Evolutionary conservation across 2,329 filamentous ascomycete species (phyloP).

Genomic region (Colletotrichum filicis): DNA sequence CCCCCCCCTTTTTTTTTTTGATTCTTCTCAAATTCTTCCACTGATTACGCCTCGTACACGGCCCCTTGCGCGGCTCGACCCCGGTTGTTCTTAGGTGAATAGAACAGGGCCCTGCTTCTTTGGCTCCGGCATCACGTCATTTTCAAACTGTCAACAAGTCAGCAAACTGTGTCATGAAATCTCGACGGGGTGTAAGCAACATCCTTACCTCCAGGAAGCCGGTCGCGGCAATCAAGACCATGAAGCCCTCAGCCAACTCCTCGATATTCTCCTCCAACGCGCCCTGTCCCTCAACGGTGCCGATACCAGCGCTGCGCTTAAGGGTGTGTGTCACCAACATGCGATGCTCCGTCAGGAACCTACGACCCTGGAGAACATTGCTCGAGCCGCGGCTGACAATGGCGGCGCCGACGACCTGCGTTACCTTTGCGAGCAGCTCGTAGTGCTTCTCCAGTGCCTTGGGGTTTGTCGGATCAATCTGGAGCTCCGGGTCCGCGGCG

Average conservation of each 20-base stretch:
- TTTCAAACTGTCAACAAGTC: slow-evolving; percentile 50
- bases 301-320: slow-evolving; percentile 87
- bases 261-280: slow-evolving; percentile 71
- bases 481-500: slow-evolving; percentile 89
- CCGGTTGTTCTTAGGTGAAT: slow-evolving; percentile 49
- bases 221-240: slow-evolving; percentile 84
- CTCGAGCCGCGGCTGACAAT: slow-evolving; percentile 85
- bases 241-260: slow-evolving; percentile 86
- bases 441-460: slow-evolving; percentile 85
- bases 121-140: slow-evolving; percentile 47
- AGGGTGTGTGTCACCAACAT: slow-evolving; percentile 88
- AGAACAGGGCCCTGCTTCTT: slow-evolving; percentile 47
- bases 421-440: slow-evolving; percentile 80
- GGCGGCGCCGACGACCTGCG: slow-evolving; percentile 84
- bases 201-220: slow-evolving; percentile 83
- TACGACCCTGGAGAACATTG: slow-evolving; percentile 82
- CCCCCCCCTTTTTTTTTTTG: background rate
- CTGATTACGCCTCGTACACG: background rate
- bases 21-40: background rate
- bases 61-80: background rate
- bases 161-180: slow-evolving; percentile 11
- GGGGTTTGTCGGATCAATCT: slow-evolving; percentile 78
- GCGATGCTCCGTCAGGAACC: slow-evolving; percentile 85
- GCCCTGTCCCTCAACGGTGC: slow-evolving; percentile 54
- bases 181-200: background rate